A percentile compares a stretch with the other conserved stretches of the same genome.
Conservation (phyloP, 1,284 basidiomycete species). For the Microbotryum violaceum region DNA sequence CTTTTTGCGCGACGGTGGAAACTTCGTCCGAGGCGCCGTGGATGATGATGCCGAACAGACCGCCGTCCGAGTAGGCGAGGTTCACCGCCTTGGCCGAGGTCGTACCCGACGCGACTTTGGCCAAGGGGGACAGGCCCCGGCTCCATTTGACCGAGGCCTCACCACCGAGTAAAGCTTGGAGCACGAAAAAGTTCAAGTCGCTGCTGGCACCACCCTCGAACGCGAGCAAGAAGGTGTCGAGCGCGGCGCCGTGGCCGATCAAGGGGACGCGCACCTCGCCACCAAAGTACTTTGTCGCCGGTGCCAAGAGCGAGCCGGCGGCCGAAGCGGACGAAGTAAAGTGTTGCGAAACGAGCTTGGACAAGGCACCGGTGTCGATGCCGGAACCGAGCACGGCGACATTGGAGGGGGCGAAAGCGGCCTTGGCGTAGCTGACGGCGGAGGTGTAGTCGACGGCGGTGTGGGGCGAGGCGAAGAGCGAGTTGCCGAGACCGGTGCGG, state of each 20-base stretch:
- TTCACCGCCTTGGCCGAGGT: constrained; percentile 63
- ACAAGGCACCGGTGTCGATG: constrained; percentile 62
- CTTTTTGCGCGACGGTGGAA: constrained; percentile 57
- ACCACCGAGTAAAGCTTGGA: constrained; percentile 61
- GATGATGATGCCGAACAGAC: constrained; percentile 71
- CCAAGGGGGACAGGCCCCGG: constrained; percentile 59
- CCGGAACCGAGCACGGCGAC: constrained; percentile 79
- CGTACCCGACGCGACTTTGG: constrained; percentile 42
- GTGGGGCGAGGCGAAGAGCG: constrained; percentile 71
- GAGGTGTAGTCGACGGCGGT: constrained; percentile 57
- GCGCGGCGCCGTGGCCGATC: constrained; percentile 61
- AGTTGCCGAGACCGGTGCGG: constrained; percentile 80
- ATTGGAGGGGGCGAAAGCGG: constrained; percentile 62
- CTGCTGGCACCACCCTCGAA: constrained; percentile 48
- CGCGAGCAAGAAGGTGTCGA: constrained; percentile 34
- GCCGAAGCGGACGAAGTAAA: constrained; percentile 48
- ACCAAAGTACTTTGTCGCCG: constrained; percentile 65
- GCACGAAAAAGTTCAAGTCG: constrained; percentile 61
- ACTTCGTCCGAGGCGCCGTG: constrained; percentile 51
- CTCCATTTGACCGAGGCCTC: constrained; percentile 80
- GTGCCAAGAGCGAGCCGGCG: constrained; percentile 42
- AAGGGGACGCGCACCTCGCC: constrained; percentile 66
- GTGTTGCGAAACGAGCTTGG: constrained; percentile 62
- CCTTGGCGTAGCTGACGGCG: constrained; percentile 58
- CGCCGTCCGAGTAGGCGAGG: constrained; percentile 80